Base-by-base conservation (phyloP, 352 stramenopile genomes). In the Phytophthora idaei region DNA sequence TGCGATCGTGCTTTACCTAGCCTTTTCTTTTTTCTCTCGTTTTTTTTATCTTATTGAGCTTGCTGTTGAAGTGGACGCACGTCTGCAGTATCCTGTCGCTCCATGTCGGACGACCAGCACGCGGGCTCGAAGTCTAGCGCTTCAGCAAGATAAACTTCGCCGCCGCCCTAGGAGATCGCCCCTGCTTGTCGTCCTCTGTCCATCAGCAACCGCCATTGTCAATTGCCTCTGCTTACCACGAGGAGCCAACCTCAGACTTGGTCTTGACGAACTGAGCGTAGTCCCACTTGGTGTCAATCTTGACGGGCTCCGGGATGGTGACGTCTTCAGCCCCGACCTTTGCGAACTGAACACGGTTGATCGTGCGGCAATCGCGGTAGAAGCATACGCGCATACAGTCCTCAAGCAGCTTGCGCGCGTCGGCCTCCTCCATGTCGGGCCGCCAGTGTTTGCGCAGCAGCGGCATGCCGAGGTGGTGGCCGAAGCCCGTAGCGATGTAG, bases 301-400 rank as follows among this genome's bases (percentile, higher is more conserved):
- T 93, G 63, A 98, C 97, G 0, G 98, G 97, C 55, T 99, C 96
- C 57, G 80, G 94, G 61, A 99, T 92, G 37, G 84, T 77, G 31
- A 95, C 87, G 50, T 92, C 95, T 25, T 91, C 74, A 5, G 78
- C 81, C 17, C 88, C 97, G 8, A 98, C 96, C 80, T 98, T 98
- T 64, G 96, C 96, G 70, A 99, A 98, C 73, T 99, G 95, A 58
- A 99, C 98, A 56, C 93, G 89, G 81, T 99, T 99, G 64, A 99
- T 98, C 48, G 97, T 98, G 53, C 98, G 91, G 88, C 97, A 99
- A 83, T 99, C 98, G 69, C 98, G 94, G 87, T 99, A 99, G 77
- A 98, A 99, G 60, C 98, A 95, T 46, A 99, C 93, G 54, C 95
- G 90, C 89, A 99, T 97, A 83, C 96, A 99, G 76, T 99, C 91